phyloP scores from a whole-genome alignment of 2,329 filamentous ascomycete genomes.

The Stemphylium lycopersici region DNA sequence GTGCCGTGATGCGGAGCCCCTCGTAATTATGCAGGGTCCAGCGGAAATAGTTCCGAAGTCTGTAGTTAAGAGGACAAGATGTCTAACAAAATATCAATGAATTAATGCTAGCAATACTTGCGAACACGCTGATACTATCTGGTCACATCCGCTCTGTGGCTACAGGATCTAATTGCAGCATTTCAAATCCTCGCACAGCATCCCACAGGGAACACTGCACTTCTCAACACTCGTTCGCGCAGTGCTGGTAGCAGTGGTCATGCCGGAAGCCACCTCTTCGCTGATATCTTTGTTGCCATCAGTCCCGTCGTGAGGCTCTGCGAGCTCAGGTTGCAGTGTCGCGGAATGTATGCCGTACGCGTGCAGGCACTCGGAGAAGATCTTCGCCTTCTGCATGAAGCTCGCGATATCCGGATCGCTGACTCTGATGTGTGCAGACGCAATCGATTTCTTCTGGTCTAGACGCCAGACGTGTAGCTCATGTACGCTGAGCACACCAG shows the following conservation, averaged over 20 bases:
- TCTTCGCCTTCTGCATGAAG: conserved; percentile 67
- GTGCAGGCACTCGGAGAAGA: conserved; percentile 71
- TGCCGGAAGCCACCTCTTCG: conserved; percentile 3
- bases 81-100: not conserved
- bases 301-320: not conserved
- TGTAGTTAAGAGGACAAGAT: not conserved
- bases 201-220: conserved; percentile 62
- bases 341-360: conserved; percentile 75
- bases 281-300: not conserved
- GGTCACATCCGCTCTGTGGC: not conserved
- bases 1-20: conserved; percentile 9
- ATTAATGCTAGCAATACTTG: not conserved
- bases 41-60: conserved; percentile 8
- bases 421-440: conserved; percentile 72
- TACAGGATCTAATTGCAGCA: conserved; percentile 46
- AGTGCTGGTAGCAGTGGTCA: conserved; percentile 22
- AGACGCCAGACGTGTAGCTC: conserved; percentile 78
- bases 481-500: conserved; percentile 70
- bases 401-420: conserved; percentile 60
- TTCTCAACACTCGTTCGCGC: conserved; percentile 39
- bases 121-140: not conserved
- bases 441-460: conserved; percentile 71
- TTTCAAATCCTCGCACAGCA: conserved; percentile 58
- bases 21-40: conserved; percentile 7
- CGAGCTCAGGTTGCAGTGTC: conserved; percentile 71